phyloP scores from a whole-genome alignment of 2,329 filamentous ascomycete genomes.

The Zymoseptoria crescenta region DNA sequence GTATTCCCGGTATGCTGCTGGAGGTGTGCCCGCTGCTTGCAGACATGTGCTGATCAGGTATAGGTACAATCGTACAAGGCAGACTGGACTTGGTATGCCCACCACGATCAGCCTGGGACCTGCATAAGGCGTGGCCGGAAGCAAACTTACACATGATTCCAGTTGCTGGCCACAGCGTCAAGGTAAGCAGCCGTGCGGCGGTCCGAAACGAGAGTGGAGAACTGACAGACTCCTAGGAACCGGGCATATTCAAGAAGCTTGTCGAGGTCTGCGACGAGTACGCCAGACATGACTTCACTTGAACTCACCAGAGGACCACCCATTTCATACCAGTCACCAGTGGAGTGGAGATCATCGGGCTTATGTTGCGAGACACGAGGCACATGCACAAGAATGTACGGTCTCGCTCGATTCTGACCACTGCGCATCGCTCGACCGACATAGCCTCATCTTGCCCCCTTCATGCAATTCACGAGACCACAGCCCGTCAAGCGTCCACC shows the following conservation, averaged over 20 bases:
- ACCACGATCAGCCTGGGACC: constrained; percentile 8
- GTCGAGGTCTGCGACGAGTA: constrained; percentile 9
- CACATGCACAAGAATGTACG: too few species aligned
- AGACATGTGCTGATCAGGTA: not conserved
- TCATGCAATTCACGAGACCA: too few species aligned
- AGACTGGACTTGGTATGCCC: constrained; percentile 11
- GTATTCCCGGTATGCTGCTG: constrained; percentile 10
- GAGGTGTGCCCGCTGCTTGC: not conserved
- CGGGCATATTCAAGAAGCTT: constrained; percentile 5
- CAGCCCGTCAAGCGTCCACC: too few species aligned
- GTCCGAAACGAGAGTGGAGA: not conserved
- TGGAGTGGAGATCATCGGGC: too few species aligned
- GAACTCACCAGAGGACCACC: not conserved
- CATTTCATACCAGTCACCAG: too few species aligned
- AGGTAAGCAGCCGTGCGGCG: constrained; percentile 1
- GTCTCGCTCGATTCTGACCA: too few species aligned
- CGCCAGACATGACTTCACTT: not conserved
- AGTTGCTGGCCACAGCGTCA: constrained; percentile 10
- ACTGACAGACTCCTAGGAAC: constrained; percentile 1
- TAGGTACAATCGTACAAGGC: constrained; percentile 11
- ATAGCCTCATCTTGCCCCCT: too few species aligned
- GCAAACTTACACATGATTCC: constrained; percentile 11
- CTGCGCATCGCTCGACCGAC: too few species aligned
- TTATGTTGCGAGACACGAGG: too few species aligned
- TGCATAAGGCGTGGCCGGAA: constrained; percentile 10